These are phyloP conservation scores for Populus hybrid DNA, from an alignment of 441 rosid genomes.

Conservation along the genomic window DNA sequence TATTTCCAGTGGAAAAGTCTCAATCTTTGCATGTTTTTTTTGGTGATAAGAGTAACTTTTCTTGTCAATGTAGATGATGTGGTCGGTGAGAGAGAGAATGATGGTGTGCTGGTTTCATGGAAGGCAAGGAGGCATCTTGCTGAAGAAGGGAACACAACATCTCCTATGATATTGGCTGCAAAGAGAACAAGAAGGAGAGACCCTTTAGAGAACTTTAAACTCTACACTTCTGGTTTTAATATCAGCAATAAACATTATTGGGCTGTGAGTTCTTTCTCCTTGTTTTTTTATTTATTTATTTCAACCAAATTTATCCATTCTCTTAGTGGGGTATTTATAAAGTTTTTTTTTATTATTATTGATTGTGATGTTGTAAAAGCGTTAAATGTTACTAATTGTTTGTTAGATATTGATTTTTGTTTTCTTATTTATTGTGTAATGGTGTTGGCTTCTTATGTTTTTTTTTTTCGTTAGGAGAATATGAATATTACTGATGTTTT, in stretches of 20 bases:
- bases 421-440: not conserved
- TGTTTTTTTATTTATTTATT: not conserved
- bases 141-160: slow-evolving; percentile 35
- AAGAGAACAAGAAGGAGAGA: slow-evolving; percentile 69
- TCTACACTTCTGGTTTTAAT: slow-evolving; percentile 80
- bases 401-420: not conserved
- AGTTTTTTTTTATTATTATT: not conserved
- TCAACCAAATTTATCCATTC: not conserved
- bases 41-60: not conserved
- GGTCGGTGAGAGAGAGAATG: slow-evolving; percentile 21
- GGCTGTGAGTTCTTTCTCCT: slow-evolving; percentile 54
- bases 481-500: no score
- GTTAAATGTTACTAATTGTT: not conserved
- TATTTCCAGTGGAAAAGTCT: no score
- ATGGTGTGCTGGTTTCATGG: slow-evolving; percentile 31
- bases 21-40: no score
- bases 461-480: no score
- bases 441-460: not conserved
- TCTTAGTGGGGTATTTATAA: not conserved
- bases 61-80: slow-evolving; percentile 1
- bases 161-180: slow-evolving; percentile 68
- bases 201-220: slow-evolving; percentile 48
- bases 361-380: not conserved
- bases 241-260: slow-evolving; percentile 72
- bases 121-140: slow-evolving; percentile 40